Evolutionary conservation across 2,329 filamentous ascomycete species (phyloP).

Genomic region (Alternaria tenuissima): DNA sequence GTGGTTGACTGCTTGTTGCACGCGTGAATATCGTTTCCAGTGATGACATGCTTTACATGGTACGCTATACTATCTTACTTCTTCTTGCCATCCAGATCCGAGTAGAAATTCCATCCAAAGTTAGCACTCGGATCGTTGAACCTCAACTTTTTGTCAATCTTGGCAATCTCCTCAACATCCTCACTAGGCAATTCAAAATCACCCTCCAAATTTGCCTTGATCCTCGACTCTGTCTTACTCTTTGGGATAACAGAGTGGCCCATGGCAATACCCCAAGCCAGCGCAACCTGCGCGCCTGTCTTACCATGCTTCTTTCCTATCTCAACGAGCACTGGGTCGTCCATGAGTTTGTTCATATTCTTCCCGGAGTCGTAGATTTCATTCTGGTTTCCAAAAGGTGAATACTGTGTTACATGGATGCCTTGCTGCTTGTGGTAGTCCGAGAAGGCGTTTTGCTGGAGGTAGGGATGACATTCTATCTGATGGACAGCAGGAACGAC

Average conservation of each 20-base stretch:
- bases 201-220: slow-evolving; percentile 55
- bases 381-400: slow-evolving; percentile 47
- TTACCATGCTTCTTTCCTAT: slow-evolving; percentile 71
- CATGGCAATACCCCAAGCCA: slow-evolving; percentile 84
- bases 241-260: slow-evolving; percentile 48
- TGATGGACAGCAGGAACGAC: slow-evolving; percentile 44
- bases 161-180: slow-evolving; percentile 70
- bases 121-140: slow-evolving; percentile 67
- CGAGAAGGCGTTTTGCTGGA: slow-evolving; percentile 38
- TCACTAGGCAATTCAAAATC: slow-evolving; percentile 76
- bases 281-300: slow-evolving; percentile 81
- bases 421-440: slow-evolving; percentile 39
- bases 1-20: too few species aligned
- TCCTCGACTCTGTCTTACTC: slow-evolving; percentile 42
- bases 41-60: neutral
- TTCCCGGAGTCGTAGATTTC: slow-evolving; percentile 43
- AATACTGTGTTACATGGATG: slow-evolving; percentile 48
- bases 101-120: slow-evolving; percentile 68
- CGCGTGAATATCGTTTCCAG: too few species aligned
- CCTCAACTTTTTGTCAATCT: slow-evolving; percentile 67
- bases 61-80: slow-evolving; percentile 10
- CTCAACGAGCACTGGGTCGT: slow-evolving; percentile 70
- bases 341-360: slow-evolving; percentile 50
- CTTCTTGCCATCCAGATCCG: slow-evolving; percentile 63
- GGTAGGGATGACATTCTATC: slow-evolving; percentile 43